Evolutionary conservation across 164 flowering plant genomes (phyloP), one percentile per base, ranked within the genome.

Genomic region (Echeveria elegans): DNA sequence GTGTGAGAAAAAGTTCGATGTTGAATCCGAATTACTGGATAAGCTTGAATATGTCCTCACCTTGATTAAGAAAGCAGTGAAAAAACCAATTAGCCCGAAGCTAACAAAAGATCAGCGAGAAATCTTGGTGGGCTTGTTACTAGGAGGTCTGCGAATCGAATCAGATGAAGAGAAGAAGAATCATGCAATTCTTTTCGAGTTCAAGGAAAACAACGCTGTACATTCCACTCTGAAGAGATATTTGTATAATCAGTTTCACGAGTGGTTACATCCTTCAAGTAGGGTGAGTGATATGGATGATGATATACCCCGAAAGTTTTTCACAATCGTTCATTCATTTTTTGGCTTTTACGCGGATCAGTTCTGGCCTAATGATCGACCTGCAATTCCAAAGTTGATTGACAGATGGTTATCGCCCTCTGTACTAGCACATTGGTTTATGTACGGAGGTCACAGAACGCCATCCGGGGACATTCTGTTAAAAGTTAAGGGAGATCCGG

Each of bases 381-480:
- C 78, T 1, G 68, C 66, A 69, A 73, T 90, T 68, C 99, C 97
- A 31, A 91, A 85, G 71, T 81, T 95, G 43, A 82, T 95, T 70
- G 88, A 90, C 70, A 80, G 99, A 45, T 92, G 99, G 99, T 66
- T 95, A 67, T 89, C 97, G 63, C 92, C 99, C 8, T 82, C 84
- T 37, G 92, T 76, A 70, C 86, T 92, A 80, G 97, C 97, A 15
- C 90, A 92, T 77, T 92, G 97, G 97, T 95, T 82, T 64, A 91
- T 91, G 96, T 88, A 85, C 71, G 87, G 90, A 2, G 99, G 99
- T 16, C 75, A 79, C 71, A 86, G 82, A 80, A 83, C 88, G 66
- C 70, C 92, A 58, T 71, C 84, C 0, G 97, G 96, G 43, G 93
- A 91, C 73, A 81, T 89, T 43, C 34, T 89, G 76, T 79, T 94